Percentiles rank a stretch among this genome's conserved stretches.
These are phyloP conservation scores for Herpetomonas tarakana DNA, from an alignment of 208 protist species.

Conservation along the genomic window DNA sequence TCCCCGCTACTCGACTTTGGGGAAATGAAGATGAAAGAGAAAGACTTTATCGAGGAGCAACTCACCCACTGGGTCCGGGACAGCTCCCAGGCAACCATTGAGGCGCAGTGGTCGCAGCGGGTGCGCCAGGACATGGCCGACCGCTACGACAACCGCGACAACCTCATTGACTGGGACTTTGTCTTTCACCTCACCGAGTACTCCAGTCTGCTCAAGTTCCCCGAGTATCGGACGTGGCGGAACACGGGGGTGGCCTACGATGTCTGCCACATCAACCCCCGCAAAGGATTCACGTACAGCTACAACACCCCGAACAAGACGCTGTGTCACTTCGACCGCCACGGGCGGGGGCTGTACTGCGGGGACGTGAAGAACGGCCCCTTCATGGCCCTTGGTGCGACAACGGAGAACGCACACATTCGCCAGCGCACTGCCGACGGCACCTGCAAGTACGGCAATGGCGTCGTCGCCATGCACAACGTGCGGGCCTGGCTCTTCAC, in stretches of 20 bases:
- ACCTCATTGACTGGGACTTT: slow-evolving; percentile 93
- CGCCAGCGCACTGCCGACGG: slow-evolving; percentile 70
- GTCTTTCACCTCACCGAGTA: slow-evolving; percentile 83
- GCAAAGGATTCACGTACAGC: slow-evolving; percentile 66
- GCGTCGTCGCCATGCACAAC: slow-evolving; percentile 88
- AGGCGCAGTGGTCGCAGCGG: slow-evolving; percentile 53
- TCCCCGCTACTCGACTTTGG: slow-evolving; percentile 37
- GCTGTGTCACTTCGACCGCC: slow-evolving; percentile 76
- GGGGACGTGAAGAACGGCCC: slow-evolving; percentile 89
- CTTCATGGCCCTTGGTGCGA: slow-evolving; percentile 76
- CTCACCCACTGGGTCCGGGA: slow-evolving; percentile 72
- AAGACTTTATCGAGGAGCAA: slow-evolving; percentile 86
- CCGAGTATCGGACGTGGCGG: slow-evolving; percentile 88
- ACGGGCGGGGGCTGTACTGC: slow-evolving; percentile 59
- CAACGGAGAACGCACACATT: slow-evolving; percentile 70
- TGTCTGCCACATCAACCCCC: slow-evolving; percentile 82
- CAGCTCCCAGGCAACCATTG: slow-evolving; percentile 45
- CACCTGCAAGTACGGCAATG: slow-evolving; percentile 88
- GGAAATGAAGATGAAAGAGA: slow-evolving; percentile 86
- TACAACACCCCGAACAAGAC: slow-evolving; percentile 86
- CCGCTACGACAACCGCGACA: slow-evolving; percentile 90
- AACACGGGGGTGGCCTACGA: slow-evolving; percentile 88
- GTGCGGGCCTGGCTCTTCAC: slow-evolving; percentile 88
- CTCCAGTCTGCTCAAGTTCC: slow-evolving; percentile 84
- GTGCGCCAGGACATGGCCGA: slow-evolving; percentile 89